A percentile compares a stretch with the other conserved stretches of the same genome.
phyloP scores from a whole-genome alignment of 164 flowering plant genomes.

The Magnolia changhungtana region DNA sequence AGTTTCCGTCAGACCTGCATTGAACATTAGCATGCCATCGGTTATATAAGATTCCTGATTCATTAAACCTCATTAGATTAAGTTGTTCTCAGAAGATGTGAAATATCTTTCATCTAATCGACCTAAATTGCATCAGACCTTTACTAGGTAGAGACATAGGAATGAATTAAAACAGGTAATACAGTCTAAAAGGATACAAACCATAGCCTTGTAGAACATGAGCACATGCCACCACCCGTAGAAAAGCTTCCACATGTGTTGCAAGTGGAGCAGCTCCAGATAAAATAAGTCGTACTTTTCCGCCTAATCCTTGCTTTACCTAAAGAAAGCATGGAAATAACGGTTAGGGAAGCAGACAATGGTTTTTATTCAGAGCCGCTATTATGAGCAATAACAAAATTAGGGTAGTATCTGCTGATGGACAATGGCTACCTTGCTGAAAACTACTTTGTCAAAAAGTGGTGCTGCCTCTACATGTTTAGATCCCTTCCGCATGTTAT shows the following conservation, averaged over 20 bases:
- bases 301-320: constrained; percentile 94
- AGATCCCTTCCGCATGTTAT: constrained; percentile 61
- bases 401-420: neutral
- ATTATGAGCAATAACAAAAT: neutral
- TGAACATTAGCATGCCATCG: constrained; percentile 3
- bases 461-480: constrained; percentile 75
- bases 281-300: constrained; percentile 74
- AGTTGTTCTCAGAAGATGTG: neutral
- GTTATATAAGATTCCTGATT: neutral
- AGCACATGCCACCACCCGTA: constrained; percentile 85
- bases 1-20: constrained; percentile 85
- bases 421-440: constrained; percentile 58
- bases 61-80: neutral
- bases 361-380: neutral
- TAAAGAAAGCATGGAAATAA: constrained; percentile 19
- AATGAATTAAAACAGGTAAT: neutral
- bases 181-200: constrained; percentile 21
- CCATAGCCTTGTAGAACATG: constrained; percentile 99
- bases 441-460: constrained; percentile 68
- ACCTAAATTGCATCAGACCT: too few relatives aligned
- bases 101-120: neutral
- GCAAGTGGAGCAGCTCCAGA: constrained; percentile 99
- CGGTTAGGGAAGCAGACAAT: neutral
- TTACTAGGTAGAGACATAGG: too few relatives aligned
- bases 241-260: constrained; percentile 69